A percentile compares a stretch with the other conserved stretches of the same genome.
These are phyloP conservation scores for Podaxis sp. DNA, from an alignment of 768 basidiomycete species.

Conservation along the genomic window DNA sequence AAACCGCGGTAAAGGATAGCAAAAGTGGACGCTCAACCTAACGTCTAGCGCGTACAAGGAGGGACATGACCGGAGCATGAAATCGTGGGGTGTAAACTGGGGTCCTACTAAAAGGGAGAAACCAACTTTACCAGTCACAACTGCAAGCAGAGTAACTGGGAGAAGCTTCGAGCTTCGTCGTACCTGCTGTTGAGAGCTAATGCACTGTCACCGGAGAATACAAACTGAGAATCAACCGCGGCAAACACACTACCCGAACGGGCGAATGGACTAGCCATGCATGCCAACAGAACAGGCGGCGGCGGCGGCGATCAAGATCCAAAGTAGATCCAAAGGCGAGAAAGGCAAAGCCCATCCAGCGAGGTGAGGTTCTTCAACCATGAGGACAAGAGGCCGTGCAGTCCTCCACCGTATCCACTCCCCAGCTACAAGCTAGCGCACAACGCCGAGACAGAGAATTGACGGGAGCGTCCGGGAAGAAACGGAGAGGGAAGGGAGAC, in stretches of 20 bases:
- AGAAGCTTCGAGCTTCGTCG: conserved; percentile 32
- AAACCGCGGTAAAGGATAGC: background rate
- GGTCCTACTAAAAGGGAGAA: conserved; percentile 1
- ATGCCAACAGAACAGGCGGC: conserved; percentile 14
- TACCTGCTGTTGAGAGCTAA: conserved; percentile 19
- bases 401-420: background rate
- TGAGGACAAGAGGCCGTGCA: background rate
- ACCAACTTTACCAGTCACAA: conserved; percentile 1
- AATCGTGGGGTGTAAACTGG: background rate
- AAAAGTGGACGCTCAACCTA: conserved; percentile 13
- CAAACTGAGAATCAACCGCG: conserved; percentile 15
- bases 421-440: conserved; percentile 3
- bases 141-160: conserved; percentile 15
- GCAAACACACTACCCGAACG: conserved; percentile 27
- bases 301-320: conserved; percentile 4
- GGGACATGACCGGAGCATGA: conserved; percentile 16
- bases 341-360: background rate
- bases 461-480: conserved; percentile 13
- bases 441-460: conserved; percentile 9
- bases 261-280: conserved; percentile 39
- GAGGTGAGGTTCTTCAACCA: background rate
- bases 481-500: conserved; percentile 12
- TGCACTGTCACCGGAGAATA: conserved; percentile 13
- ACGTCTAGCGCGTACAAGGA: conserved; percentile 1
- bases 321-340: background rate